phyloP scores from a whole-genome alignment of 225 moss, liverwort and hornwort genomes.

The Marchantia paleacea region DNA sequence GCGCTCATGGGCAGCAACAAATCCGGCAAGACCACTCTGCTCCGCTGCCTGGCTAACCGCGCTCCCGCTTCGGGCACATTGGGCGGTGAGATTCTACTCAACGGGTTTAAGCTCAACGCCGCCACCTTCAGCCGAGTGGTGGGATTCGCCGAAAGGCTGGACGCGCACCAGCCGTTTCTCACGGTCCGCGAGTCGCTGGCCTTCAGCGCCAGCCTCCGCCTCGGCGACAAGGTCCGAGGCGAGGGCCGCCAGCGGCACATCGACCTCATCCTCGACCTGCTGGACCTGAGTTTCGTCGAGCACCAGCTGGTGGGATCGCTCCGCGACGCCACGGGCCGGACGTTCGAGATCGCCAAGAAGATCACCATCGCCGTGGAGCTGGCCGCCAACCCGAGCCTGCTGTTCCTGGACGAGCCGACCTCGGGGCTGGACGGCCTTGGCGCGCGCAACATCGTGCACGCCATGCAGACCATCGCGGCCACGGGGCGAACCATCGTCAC shows the following conservation, averaged over 20 bases:
- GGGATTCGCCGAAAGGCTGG: constrained; percentile 34
- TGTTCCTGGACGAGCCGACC: neutral
- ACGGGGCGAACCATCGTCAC: constrained; percentile 31
- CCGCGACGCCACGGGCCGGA: constrained; percentile 22
- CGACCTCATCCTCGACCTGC: constrained; percentile 31
- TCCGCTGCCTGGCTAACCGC: constrained; percentile 29
- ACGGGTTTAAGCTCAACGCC: constrained; percentile 25
- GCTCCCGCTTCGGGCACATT: neutral
- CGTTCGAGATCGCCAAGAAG: constrained; percentile 26
- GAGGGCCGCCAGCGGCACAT: constrained; percentile 16
- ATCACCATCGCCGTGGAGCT: constrained; percentile 27
- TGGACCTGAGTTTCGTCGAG: constrained; percentile 16
- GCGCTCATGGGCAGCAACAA: constrained; percentile 29
- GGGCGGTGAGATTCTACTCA: constrained; percentile 26
- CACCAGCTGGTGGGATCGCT: constrained; percentile 32
- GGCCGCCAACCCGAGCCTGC: neutral
- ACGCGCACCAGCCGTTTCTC: constrained; percentile 39
- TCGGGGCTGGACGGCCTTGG: constrained; percentile 6
- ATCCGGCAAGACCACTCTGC: constrained; percentile 25
- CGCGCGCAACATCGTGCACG: constrained; percentile 33
- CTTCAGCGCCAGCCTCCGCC: constrained; percentile 35
- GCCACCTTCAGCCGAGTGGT: constrained; percentile 17
- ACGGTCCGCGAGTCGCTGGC: constrained; percentile 32
- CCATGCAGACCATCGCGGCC: constrained; percentile 29
- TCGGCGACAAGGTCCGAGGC: constrained; percentile 11